phyloP scores from a whole-genome alignment of 2,329 filamentous ascomycete genomes.

The Gaeumannomyces sp. region DNA sequence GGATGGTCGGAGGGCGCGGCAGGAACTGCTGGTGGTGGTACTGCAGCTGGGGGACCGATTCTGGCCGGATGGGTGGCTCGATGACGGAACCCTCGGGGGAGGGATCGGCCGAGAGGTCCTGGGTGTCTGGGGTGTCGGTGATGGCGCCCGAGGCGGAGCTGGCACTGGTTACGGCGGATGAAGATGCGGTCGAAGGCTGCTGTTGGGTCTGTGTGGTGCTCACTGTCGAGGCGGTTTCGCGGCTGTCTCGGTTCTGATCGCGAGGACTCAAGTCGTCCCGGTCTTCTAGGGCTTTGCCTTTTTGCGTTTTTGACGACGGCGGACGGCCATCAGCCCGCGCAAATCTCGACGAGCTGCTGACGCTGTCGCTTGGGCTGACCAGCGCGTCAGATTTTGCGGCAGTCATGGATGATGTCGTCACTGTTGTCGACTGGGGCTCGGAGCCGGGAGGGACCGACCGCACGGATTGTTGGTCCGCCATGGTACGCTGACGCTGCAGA shows the following conservation, averaged over 20 bases:
- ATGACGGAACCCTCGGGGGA: constrained; percentile 44
- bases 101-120: constrained; percentile 31
- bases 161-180: constrained; percentile 48
- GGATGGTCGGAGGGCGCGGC: constrained; percentile 35
- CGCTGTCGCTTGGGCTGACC: constrained; percentile 8
- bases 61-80: constrained; percentile 35
- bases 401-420: constrained; percentile 4
- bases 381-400: constrained; percentile 4
- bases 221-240: constrained; percentile 45
- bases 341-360: constrained; percentile 8
- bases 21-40: constrained; percentile 51
- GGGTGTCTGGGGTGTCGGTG: constrained; percentile 41
- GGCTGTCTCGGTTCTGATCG: constrained; percentile 39
- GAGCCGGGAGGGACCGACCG: constrained; percentile 11
- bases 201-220: constrained; percentile 41
- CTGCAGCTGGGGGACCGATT: constrained; percentile 51
- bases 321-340: background rate
- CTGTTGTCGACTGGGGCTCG: constrained; percentile 11
- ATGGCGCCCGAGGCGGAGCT: constrained; percentile 47
- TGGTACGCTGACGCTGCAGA: constrained; percentile 12
- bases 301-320: background rate
- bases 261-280: constrained; percentile 26
- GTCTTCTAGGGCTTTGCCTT: constrained; percentile 21
- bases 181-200: constrained; percentile 39
- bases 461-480: constrained; percentile 8